These are phyloP conservation scores for Neurospora discreta DNA, from an alignment of 495 filamentous ascomycete genomes.

Conservation along the genomic window DNA sequence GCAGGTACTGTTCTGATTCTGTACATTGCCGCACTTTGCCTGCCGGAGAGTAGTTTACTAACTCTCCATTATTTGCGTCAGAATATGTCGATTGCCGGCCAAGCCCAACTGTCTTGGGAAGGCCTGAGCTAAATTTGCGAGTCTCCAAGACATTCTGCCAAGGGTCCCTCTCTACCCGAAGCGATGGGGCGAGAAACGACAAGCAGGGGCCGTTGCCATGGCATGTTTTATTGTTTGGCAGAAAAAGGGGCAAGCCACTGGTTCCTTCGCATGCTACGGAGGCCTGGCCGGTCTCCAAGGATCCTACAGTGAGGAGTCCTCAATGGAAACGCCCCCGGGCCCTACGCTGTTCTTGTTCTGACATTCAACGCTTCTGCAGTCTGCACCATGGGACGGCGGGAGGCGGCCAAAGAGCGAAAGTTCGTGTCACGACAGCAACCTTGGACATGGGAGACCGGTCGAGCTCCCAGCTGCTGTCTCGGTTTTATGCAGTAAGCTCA, in stretches of 20 bases:
- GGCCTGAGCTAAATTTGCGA: background rate
- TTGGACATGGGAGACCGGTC: background rate
- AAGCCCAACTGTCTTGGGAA: background rate
- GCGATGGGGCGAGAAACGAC: background rate
- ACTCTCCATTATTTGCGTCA: background rate
- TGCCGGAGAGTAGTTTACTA: background rate
- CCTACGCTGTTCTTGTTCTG: background rate
- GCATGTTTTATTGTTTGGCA: background rate
- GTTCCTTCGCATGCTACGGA: background rate
- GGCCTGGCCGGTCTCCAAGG: background rate
- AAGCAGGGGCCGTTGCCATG: background rate
- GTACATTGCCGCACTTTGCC: background rate
- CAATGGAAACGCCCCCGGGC: background rate
- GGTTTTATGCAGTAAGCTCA: background rate
- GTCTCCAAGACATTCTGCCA: background rate
- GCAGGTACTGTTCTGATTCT: background rate
- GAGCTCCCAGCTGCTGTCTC: background rate
- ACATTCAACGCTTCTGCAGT: background rate
- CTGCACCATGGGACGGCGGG: background rate
- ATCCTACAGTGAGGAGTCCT: background rate
- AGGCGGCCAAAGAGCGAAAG: background rate
- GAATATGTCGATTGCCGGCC: background rate
- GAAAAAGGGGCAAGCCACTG: background rate
- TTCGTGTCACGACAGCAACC: background rate
- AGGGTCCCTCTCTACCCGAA: background rate